Conservation (phyloP, 306 rosid genomes). For the Heteromeles arbutifolia region DNA sequence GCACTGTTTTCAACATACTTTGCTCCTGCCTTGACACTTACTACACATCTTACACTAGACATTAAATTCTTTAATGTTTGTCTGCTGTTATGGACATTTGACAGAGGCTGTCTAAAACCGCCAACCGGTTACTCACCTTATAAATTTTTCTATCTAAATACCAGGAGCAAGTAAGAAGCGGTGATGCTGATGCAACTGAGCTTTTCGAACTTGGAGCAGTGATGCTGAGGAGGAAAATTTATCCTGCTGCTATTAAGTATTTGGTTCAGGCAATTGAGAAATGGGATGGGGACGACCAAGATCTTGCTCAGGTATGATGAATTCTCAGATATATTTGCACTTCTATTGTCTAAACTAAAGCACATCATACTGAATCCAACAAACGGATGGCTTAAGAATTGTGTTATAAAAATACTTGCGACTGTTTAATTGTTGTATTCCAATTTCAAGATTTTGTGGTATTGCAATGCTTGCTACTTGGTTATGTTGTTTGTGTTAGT, state of each 20-base stretch:
- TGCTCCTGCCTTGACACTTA: background rate
- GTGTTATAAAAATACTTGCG: background rate
- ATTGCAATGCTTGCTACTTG: no score
- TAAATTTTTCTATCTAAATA: conserved; percentile 3
- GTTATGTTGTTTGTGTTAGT: background rate
- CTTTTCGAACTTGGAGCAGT: conserved; percentile 98
- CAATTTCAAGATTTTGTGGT: background rate
- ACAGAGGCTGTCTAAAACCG: background rate
- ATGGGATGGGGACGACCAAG: conserved; percentile 96
- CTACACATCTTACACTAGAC: background rate
- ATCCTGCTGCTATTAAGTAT: conserved; percentile 83
- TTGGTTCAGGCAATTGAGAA: conserved; percentile 89
- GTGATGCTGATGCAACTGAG: conserved; percentile 84
- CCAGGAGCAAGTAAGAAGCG: conserved; percentile 96
- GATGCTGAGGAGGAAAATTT: conserved; percentile 91
- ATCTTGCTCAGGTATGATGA: conserved; percentile 80
- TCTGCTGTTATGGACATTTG: background rate
- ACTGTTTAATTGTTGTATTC: background rate
- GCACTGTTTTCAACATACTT: background rate
- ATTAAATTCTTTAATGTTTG: background rate
- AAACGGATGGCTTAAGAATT: background rate
- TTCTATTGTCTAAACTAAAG: background rate
- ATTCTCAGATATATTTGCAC: background rate
- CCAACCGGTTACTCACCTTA: background rate
- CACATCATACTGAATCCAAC: background rate